A percentile compares a stretch with the other conserved stretches of the same genome.
Evolutionary conservation across 2,329 filamentous ascomycete genomes (phyloP).

Genomic region (Ascosphaera aggregata): DNA sequence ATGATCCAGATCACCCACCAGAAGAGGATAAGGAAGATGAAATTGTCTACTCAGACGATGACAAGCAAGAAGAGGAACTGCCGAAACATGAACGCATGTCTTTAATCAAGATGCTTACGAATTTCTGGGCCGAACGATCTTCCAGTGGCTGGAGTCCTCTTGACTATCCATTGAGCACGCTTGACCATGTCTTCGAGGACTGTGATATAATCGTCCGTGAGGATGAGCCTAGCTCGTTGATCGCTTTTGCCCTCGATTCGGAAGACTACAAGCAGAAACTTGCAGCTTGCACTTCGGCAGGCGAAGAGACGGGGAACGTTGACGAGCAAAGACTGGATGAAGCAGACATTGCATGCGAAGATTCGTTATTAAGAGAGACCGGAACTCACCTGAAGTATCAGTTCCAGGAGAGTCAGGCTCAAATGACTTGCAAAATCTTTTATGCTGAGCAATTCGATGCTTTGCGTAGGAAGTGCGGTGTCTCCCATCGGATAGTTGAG

Average conservation of each 20-base stretch:
- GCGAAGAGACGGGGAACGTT: no score
- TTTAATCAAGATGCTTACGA: conserved; percentile 83
- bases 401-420: conserved; percentile 79
- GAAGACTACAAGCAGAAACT: conserved; percentile 71
- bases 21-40: conserved; percentile 53
- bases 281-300: no score
- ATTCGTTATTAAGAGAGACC: conserved; percentile 58
- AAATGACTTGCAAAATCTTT: conserved; percentile 95
- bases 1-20: conserved; percentile 40
- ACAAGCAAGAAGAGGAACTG: conserved; percentile 37
- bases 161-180: conserved; percentile 71
- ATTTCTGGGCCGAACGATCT: conserved; percentile 95
- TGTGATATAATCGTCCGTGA: conserved; percentile 93
- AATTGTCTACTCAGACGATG: conserved; percentile 41
- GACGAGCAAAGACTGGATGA: conserved; percentile 25
- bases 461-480: conserved; percentile 72
- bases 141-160: conserved; percentile 82
- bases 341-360: conserved; percentile 43
- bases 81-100: conserved; percentile 86
- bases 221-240: conserved; percentile 89
- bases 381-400: conserved; percentile 92
- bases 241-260: conserved; percentile 76
- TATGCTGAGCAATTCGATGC: conserved; percentile 97
- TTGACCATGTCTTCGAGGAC: conserved; percentile 90
- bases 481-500: conserved; percentile 83